These are phyloP conservation scores for Fonsecaea multimorphosa DNA, from an alignment of 2,329 filamentous ascomycete genomes.

Conservation along the genomic window DNA sequence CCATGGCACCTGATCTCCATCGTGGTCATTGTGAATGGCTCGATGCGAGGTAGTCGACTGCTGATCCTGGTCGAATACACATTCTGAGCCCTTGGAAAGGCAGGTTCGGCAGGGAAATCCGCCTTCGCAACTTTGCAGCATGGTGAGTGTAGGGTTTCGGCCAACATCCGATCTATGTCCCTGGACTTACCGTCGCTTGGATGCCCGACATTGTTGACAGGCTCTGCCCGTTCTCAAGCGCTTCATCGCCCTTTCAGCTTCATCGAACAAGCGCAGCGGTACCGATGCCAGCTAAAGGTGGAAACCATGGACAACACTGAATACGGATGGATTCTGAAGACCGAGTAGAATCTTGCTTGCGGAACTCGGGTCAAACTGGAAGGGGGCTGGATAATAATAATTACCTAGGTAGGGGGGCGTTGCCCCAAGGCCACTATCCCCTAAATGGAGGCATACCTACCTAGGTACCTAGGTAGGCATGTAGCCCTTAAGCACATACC, in stretches of 20 bases:
- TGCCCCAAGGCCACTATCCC: not conserved
- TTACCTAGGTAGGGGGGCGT: not conserved
- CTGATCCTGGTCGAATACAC: not conserved
- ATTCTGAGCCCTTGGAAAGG: not conserved
- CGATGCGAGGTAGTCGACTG: not conserved
- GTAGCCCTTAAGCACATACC: too few relatives aligned
- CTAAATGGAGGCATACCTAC: not conserved
- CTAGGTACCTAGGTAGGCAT: too few relatives aligned
- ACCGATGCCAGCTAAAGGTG: not conserved
- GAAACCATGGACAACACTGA: too few relatives aligned
- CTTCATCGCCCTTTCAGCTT: not conserved
- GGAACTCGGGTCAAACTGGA: not conserved
- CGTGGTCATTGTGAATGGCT: not conserved
- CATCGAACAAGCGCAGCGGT: not conserved
- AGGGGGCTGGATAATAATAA: not conserved
- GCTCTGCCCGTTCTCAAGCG: not conserved
- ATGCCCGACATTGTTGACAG: slow-evolving; percentile 5
- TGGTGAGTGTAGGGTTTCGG: not conserved
- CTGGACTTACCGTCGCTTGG: slow-evolving; percentile 15
- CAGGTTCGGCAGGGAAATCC: slow-evolving; percentile 7
- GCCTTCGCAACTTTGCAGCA: slow-evolving; percentile 3
- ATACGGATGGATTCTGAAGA: not conserved
- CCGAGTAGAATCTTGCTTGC: not conserved
- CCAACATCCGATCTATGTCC: not conserved
- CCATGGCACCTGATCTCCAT: not conserved